Evolutionary conservation across 192 early-diverging fungal genomes (phyloP), one percentile per base, ranked within the genome.

Genomic region (Spinellus fusiger): DNA sequence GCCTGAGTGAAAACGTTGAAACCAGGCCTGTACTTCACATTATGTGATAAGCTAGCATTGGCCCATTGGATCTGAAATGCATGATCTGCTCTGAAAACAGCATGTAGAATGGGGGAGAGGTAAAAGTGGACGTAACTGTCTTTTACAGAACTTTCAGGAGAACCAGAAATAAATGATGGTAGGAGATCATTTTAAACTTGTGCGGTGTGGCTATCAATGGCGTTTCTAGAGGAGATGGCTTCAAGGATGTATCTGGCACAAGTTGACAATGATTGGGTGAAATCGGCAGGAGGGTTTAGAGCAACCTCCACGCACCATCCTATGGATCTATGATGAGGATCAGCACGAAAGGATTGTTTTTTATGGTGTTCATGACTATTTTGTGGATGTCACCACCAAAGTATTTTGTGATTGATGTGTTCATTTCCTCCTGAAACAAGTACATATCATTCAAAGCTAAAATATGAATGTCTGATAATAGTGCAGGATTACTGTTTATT

Each of bases 381-480:
- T 37, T 37, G 38, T 55, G 54, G 10, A 37, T 23, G 20, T 55
- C 54, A 5, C 20, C 18, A 37, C 54, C 54, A 37, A 55, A 34
- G 38, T 55, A 55, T 55, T 55, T 55, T 8, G 54, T 55, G 22
- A 55, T 37, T 23, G 54, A 55, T 3, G 4, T 35, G 25, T 55
- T 35, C 18, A 55, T 55, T 23, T 55, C 38, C 38, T 55, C 54
- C 34, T 55, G 33, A 37, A 55, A 55, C 7, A 55, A 7, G 25
- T 37, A 55, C 25, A 55, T 55, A 22, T 55, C 54, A 15, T 55
- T 55, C n/a, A n/a, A n/a, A n/a, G n/a, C n/a, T n/a, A n/a, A n/a
- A n/a, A n/a, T n/a, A n/a, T n/a, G n/a, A n/a, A n/a, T n/a, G n/a
- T n/a, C n/a, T n/a, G n/a, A n/a, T n/a, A n/a, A n/a, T n/a, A n/a